phyloP scores from a whole-genome alignment of 768 basidiomycete genomes.

The Sporobolomyces roseus region DNA sequence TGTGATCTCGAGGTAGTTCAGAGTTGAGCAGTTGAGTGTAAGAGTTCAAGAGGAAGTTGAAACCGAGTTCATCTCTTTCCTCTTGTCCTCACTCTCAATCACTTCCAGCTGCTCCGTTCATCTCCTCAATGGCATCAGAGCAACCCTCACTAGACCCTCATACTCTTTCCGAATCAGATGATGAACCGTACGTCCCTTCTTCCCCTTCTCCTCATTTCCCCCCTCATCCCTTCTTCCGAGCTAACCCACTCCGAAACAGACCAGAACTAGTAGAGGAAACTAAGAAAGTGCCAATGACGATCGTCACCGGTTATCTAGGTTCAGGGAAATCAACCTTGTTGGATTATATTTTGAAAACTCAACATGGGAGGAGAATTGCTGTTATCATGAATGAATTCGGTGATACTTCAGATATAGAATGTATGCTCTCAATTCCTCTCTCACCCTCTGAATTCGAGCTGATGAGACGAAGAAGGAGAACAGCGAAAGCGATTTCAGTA shows the following conservation, averaged over 20 bases:
- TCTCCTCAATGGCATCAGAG: background rate
- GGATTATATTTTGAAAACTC: slow-evolving; percentile 81
- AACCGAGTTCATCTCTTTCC: background rate
- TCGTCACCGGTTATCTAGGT: slow-evolving; percentile 91
- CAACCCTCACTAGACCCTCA: background rate
- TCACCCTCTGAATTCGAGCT: background rate
- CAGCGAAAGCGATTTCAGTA: slow-evolving; percentile 83
- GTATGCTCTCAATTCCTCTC: slow-evolving; percentile 51
- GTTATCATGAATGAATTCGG: slow-evolving; percentile 73
- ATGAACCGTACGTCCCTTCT: slow-evolving; percentile 1
- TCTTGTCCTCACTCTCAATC: background rate
- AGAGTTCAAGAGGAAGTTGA: background rate
- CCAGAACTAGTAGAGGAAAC: slow-evolving; percentile 15
- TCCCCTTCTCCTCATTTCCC: background rate
- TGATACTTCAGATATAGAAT: slow-evolving; percentile 93
- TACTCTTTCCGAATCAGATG: background rate
- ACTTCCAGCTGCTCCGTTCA: background rate
- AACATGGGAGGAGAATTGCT: slow-evolving; percentile 91
- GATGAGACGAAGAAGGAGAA: background rate
- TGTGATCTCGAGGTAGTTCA: background rate
- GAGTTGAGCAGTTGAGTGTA: background rate
- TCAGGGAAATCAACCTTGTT: slow-evolving; percentile 86
- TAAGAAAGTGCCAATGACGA: slow-evolving; percentile 70
- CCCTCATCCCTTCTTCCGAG: background rate
- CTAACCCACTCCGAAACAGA: slow-evolving; percentile 6